Base-by-base conservation (phyloP, 2,329 filamentous ascomycete genomes). In the Cercospora sp. region DNA sequence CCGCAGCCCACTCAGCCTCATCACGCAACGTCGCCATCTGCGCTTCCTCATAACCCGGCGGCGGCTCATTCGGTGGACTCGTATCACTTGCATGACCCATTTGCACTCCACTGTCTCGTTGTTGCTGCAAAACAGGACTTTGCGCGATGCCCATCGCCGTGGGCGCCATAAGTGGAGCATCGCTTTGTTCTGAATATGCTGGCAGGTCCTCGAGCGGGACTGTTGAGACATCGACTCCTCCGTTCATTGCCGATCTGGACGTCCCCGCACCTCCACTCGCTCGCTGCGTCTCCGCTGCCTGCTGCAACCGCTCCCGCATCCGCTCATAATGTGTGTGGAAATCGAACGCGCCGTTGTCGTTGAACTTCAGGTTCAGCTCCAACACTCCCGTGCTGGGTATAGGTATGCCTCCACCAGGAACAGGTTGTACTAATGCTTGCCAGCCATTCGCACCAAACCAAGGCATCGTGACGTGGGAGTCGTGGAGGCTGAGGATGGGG, bases 391-490 rank as follows among this genome's bases (percentile, higher is more conserved):
- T 86, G 23, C 90, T 84, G 5, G 90, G 81, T 9, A 89, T 81
- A 0, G 94, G 92, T 61, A 97, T 91, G 60, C 92, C 92, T 42
- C 95, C 95, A 39, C 91, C 91, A 0, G 90, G 83, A 26, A 96
- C 92, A 1, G 94, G 93, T 74, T 91, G 90, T 67, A 96, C 88
- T 55, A 90, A 82, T 26, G 91, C 91, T 65, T 89, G 89, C 94
- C 94, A 98, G 72, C 91, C 90, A 84, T 96, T 97, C 4, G 93
- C 90, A 20, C 94, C 94, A 79, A 97, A 96, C 84, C 94, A 96
- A 36, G 94, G 94, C 2, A 94, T 92, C 33, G 90, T 89, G 69
- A 96, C 91, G 76, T 91, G 92, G 6, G 91, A 91, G 80, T 98
- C 94, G 79, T 92, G 88, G 55, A 96, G 87, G 77, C 94, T 94